Conservation (phyloP, 2,329 filamentous ascomycete genomes). For the Botrytis fragariae region DNA sequence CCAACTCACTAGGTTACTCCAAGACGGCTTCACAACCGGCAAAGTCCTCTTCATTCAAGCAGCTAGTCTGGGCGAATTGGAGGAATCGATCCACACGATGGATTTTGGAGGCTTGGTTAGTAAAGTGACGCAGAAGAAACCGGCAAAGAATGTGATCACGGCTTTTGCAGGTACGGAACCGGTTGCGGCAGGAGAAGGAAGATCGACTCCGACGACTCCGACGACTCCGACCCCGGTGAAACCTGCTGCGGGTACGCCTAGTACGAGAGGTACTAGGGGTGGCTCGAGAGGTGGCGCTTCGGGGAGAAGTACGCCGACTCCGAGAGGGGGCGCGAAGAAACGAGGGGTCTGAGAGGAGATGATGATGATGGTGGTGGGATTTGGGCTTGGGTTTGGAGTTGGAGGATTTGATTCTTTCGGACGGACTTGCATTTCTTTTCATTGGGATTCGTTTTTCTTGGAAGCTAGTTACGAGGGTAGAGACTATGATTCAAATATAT, state of each 20-base stretch:
- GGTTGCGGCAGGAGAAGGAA: too few species aligned
- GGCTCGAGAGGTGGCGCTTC: neutral
- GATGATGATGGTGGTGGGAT: neutral
- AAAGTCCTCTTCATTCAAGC: constrained; percentile 9
- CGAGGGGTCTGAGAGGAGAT: neutral
- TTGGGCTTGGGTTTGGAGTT: neutral
- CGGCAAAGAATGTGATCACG: neutral
- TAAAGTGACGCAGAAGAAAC: neutral
- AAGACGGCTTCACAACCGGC: neutral
- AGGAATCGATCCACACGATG: constrained; percentile 5
- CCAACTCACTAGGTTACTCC: neutral
- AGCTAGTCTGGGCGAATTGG: neutral
- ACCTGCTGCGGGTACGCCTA: neutral
- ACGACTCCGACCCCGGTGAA: neutral
- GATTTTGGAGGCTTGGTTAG: neutral
- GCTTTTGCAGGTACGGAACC: neutral
- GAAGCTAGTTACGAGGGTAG: neutral
- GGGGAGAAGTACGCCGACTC: neutral
- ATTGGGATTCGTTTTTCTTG: neutral
- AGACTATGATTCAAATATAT: neutral
- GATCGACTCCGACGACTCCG: neutral
- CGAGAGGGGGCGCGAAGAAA: neutral
- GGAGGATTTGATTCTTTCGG: neutral
- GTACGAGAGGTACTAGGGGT: neutral
- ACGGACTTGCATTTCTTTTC: neutral